These are phyloP conservation scores for Bassia scoparia DNA, from an alignment of 148 eudicot species.

Conservation along the genomic window DNA sequence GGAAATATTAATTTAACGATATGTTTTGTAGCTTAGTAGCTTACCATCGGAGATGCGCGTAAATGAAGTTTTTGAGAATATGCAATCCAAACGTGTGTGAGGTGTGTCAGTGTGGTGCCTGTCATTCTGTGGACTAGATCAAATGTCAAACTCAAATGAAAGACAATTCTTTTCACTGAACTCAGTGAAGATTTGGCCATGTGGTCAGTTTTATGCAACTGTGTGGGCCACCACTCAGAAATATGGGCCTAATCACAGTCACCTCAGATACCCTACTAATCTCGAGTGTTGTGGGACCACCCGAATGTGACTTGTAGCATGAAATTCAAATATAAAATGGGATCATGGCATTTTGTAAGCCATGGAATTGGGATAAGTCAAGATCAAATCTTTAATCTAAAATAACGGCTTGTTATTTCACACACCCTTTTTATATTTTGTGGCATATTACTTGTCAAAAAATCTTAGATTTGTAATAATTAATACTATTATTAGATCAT, in stretches of 20 bases:
- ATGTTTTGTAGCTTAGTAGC: too few relatives aligned
- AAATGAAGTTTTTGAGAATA: too few relatives aligned
- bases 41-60: too few relatives aligned
- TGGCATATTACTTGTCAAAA: neutral
- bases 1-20: too few relatives aligned
- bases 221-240: too few relatives aligned
- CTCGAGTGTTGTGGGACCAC: constrained; percentile 1
- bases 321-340: neutral
- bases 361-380: neutral
- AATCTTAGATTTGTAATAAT: too few relatives aligned
- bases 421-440: neutral
- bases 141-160: neutral
- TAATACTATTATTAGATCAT: too few relatives aligned
- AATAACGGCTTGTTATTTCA: constrained; percentile 1
- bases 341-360: neutral
- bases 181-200: neutral
- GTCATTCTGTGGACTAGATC: neutral
- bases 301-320: neutral
- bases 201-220: too few relatives aligned
- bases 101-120: too few relatives aligned
- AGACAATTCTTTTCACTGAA: neutral
- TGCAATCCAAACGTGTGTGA: too few relatives aligned
- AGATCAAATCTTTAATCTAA: neutral
- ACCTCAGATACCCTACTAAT: neutral
- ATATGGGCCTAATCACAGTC: constrained; percentile 8